These are phyloP conservation scores for Xylaria telfairii DNA, from an alignment of 495 filamentous ascomycete species.

Conservation along the genomic window DNA sequence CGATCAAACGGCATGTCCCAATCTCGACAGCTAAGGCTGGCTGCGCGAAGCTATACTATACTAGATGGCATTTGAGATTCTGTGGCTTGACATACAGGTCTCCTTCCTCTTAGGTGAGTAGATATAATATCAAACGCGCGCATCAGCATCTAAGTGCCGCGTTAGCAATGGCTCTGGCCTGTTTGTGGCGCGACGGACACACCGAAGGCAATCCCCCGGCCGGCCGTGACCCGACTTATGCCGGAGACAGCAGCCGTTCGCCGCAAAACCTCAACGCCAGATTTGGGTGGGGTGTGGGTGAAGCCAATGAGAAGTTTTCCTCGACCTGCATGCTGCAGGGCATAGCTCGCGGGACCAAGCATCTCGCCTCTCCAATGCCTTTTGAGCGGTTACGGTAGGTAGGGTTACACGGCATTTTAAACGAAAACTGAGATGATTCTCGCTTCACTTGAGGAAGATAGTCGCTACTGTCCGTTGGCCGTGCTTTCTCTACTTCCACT, in stretches of 20 bases:
- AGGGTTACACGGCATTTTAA: neutral
- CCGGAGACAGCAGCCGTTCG: slow-evolving; percentile 4
- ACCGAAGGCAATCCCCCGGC: neutral
- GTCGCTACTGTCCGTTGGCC: neutral
- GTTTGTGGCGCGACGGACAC: slow-evolving; percentile 2
- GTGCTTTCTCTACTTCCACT: neutral
- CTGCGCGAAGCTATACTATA: too few species aligned
- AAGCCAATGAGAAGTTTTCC: slow-evolving; percentile 6
- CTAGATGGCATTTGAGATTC: too few species aligned
- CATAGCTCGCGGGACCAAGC: neutral
- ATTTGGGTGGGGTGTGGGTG: neutral
- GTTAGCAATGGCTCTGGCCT: neutral
- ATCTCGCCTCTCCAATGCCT: neutral
- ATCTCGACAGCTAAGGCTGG: too few species aligned
- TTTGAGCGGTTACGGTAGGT: neutral
- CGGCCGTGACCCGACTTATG: slow-evolving; percentile 1
- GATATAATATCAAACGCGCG: neutral
- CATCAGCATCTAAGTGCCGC: neutral
- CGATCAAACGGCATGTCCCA: too few species aligned
- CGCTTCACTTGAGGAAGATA: neutral
- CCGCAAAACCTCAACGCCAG: neutral
- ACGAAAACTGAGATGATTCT: neutral
- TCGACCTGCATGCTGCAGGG: neutral
- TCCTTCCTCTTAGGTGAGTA: slow-evolving; percentile 11
- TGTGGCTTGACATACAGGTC: too few species aligned